Base-by-base conservation (phyloP, 2,329 filamentous ascomycete species). In the Exophiala dermatitidis region DNA sequence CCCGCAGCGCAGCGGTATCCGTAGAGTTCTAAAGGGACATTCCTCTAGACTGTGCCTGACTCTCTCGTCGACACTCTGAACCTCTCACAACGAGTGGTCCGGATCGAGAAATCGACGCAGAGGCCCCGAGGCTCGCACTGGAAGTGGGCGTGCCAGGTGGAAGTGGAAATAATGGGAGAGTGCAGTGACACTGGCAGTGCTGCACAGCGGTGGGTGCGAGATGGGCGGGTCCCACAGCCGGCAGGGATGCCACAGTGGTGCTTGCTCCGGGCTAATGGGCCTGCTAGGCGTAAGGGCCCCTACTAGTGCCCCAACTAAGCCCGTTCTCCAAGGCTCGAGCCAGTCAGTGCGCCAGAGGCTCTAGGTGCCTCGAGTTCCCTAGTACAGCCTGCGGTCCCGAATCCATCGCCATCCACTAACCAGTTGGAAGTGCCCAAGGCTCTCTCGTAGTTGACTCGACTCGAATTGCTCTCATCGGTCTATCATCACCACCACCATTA, bases 401-500 rank as follows among this genome's bases (percentile, higher is more conserved):
- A 41, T 9, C 36, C 38, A 26, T 41, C 38, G 38, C 12, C 38
- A 26, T 41, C 38, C 38, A 41, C 38, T 41, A 12, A 41, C 38
- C 19, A 19, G 19, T 19, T 19, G 19, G 19, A 19, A 19, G 19
- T 26, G 38, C 19, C 19, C 38, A 28, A 41, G 38, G 38, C 38
- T 41, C 36, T 41, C 36, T 9, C 38, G 28, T 4, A 28, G 12
- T 41, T 41, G 38, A 41, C 38, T 41, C 38, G 38, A 41, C 38
- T 41, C 38, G 38, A 28, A 41, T 28, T 28, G 38, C 38, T 38
- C 36, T 38, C 6, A n/a, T 38, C 36, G 36, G 10, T 41, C 44
- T 46, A 46, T 36, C 44, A 46, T 31, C 38, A 34, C 29, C 34
- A 40, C 37, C 37, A 40, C n/a, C n/a, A n/a, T 40, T n/a, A 19